Base-by-base conservation (phyloP, 2,329 filamentous ascomycete species). In the Aspergillus clavatus region DNA sequence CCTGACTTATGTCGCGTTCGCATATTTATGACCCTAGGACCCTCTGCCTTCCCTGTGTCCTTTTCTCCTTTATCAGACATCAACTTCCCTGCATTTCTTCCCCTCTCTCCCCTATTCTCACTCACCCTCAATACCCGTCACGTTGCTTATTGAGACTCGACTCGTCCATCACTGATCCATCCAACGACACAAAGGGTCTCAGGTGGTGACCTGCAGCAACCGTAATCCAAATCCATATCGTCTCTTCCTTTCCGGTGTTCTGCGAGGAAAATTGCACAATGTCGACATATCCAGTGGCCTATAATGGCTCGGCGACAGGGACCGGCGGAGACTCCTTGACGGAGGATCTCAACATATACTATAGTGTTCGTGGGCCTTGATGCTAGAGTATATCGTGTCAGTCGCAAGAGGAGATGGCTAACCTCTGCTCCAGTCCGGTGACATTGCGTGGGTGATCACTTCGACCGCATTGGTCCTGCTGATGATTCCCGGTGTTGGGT, bases 401-500 rank as follows among this genome's bases (percentile, higher is more conserved):
- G n/a, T n/a, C n/a, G 18, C 11, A 26, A 19, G 10, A 12, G 35
- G 11, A 5, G 12, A 42, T n/a, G 35, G 43, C 56, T 60, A 28
- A 65, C 42, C 36, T 8, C 28, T 27, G 2, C 22, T 26, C 44
- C 55, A 91, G 84, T 78, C 83, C 47, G 89, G 89, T 62, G 82
- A 95, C 71, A 82, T 95, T 61, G 81, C 84, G 46, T 95, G 87
- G 84, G 80, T 95, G 62, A 75, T 89, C 59, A 81, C 82, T 42
- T 82, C 81, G 26, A 80, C 88, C 3, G 87, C 86, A 12, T 80
- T 95, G 39, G 89, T 95, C 46, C 75, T 95, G 57, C 82, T 95
- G 63, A 95, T 95, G 89, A 89, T 95, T 66, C 89, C 89, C 28
- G 89, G 89, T 46, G 89, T 95, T 61, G 89, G 80, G 77, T 81